These are phyloP conservation scores for Colletotrichum lini DNA, from an alignment of 2,329 filamentous ascomycete genomes.

Conservation along the genomic window DNA sequence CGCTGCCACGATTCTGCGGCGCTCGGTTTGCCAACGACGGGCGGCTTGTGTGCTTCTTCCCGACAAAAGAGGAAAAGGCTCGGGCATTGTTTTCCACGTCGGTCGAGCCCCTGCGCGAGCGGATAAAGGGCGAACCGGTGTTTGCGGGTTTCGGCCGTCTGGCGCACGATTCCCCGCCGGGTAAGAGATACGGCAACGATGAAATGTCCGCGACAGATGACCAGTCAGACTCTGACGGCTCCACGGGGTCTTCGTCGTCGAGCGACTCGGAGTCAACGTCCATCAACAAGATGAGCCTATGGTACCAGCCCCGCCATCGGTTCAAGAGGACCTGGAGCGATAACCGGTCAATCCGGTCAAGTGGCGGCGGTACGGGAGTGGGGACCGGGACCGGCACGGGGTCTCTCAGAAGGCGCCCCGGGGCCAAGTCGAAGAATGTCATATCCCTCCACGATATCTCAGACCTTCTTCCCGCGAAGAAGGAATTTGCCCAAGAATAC, in stretches of 20 bases:
- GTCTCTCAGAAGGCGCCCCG: slow-evolving; percentile 60
- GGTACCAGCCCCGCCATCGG: slow-evolving; percentile 68
- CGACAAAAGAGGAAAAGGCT: slow-evolving; percentile 75
- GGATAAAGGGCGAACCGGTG: slow-evolving; percentile 67
- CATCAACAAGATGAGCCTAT: slow-evolving; percentile 70
- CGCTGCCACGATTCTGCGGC: slow-evolving; percentile 71
- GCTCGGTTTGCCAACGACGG: slow-evolving; percentile 75
- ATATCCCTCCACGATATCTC: slow-evolving; percentile 81
- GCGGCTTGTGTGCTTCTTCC: slow-evolving; percentile 77
- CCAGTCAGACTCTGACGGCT: slow-evolving; percentile 65
- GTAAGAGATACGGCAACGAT: slow-evolving; percentile 62
- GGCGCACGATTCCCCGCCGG: slow-evolving; percentile 64
- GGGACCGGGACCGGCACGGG: slow-evolving; percentile 65
- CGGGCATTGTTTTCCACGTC: slow-evolving; percentile 64
- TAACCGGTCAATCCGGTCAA: slow-evolving; percentile 71
- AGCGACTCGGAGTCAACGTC: slow-evolving; percentile 76
- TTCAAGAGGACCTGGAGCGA: slow-evolving; percentile 71
- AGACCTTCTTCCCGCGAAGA: slow-evolving; percentile 82
- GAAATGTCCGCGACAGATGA: slow-evolving; percentile 67
- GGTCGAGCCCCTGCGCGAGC: slow-evolving; percentile 62
- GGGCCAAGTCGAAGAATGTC: slow-evolving; percentile 73
- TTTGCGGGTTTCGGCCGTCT: slow-evolving; percentile 72
- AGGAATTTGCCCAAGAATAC: slow-evolving; percentile 83
- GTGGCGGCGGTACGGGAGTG: slow-evolving; percentile 71
- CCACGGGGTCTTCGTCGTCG: slow-evolving; percentile 64